phyloP scores from a whole-genome alignment of 2,329 filamentous ascomycete species.

The Paecilomyces variotii region DNA sequence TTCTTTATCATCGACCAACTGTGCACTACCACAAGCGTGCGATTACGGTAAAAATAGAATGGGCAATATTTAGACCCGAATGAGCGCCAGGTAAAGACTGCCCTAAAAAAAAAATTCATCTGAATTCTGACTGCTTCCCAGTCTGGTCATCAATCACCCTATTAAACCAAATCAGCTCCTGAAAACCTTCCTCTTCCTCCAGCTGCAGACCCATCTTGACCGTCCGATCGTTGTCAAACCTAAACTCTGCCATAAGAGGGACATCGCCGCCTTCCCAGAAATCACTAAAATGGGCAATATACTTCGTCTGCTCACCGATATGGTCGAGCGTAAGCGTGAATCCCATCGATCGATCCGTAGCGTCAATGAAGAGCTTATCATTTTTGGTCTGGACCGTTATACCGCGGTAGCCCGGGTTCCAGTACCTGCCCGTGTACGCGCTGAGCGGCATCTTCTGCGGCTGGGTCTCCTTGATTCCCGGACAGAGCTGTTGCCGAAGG shows the following conservation, averaged over 20 bases:
- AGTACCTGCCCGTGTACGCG: constrained; percentile 16
- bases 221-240: not conserved
- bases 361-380: constrained; percentile 22
- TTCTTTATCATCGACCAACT: too few relatives aligned
- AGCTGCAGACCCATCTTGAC: not conserved
- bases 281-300: constrained; percentile 15
- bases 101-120: not conserved
- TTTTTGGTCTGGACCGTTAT: constrained; percentile 17
- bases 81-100: not conserved
- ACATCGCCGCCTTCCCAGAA: constrained; percentile 1
- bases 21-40: too few relatives aligned
- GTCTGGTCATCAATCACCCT: not conserved
- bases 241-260: not conserved
- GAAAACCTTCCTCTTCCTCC: not conserved
- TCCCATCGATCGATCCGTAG: constrained; percentile 22
- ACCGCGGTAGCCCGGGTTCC: constrained; percentile 14
- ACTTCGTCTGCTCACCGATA: constrained; percentile 16
- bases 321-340: constrained; percentile 26
- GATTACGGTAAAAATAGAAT: too few relatives aligned
- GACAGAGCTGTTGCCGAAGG: constrained; percentile 1
- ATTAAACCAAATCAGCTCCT: not conserved
- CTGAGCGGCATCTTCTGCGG: constrained; percentile 10
- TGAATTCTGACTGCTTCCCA: not conserved
- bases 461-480: constrained; percentile 4
- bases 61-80: not conserved